These are phyloP conservation scores for Acanthamoeba sp. DNA, from an alignment of 208 protist species.

Conservation along the genomic window DNA sequence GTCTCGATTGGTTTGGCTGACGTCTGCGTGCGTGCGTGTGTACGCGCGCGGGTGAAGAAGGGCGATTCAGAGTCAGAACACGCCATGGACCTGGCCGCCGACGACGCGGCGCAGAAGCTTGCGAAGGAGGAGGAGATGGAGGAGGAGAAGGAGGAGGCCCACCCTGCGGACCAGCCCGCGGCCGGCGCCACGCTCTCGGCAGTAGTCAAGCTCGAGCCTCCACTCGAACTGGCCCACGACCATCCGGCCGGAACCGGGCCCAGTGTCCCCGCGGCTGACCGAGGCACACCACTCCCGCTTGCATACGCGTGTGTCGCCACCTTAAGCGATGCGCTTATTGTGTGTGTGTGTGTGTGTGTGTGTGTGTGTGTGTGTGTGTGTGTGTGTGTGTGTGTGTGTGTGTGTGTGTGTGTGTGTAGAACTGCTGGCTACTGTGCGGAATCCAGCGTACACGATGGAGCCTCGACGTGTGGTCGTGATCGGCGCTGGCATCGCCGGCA, in stretches of 20 bases:
- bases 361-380: background rate
- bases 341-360: background rate
- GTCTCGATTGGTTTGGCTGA: too few relatives aligned
- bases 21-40: too few relatives aligned
- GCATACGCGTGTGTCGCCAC: background rate
- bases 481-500: slow-evolving; percentile 74
- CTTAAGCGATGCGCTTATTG: background rate
- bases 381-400: background rate
- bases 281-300: too few relatives aligned
- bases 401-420: background rate
- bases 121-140: background rate
- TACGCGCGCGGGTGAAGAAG: too few relatives aligned
- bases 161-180: too few relatives aligned
- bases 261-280: background rate
- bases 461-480: slow-evolving; percentile 60
- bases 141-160: too few relatives aligned
- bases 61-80: background rate
- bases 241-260: too few relatives aligned
- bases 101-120: background rate
- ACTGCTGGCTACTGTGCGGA: background rate
- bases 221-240: too few relatives aligned
- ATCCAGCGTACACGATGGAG: background rate
- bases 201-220: too few relatives aligned
- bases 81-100: slow-evolving; percentile 29
- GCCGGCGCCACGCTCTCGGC: too few relatives aligned